phyloP scores from a whole-genome alignment of 805 yeast genomes.

The Lachancea mirantina region DNA sequence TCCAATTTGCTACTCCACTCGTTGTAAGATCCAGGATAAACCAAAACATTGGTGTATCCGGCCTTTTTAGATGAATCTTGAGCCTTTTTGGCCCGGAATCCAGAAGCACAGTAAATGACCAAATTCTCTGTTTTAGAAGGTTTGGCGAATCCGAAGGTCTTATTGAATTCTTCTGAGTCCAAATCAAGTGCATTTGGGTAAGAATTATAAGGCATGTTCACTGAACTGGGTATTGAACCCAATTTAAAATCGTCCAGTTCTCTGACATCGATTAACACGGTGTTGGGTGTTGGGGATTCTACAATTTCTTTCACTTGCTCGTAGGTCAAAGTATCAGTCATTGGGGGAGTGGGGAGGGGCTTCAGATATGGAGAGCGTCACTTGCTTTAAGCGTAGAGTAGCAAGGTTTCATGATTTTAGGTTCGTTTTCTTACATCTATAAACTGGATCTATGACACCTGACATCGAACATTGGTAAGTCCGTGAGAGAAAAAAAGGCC shows the following conservation, averaged over 20 bases:
- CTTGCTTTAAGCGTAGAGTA: no score
- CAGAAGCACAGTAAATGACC: constrained; percentile 80
- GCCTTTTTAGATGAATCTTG: constrained; percentile 77
- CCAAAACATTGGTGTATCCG: constrained; percentile 69
- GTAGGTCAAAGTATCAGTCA: no score
- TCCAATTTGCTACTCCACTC: no score
- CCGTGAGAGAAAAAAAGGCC: no score
- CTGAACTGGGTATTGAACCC: constrained; percentile 76
- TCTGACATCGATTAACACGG: constrained; percentile 71
- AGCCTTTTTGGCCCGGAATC: constrained; percentile 75
- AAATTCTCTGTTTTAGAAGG: constrained; percentile 58
- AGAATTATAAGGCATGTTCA: constrained; percentile 76
- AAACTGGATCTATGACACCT: no score
- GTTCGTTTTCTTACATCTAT: no score
- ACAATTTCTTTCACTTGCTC: constrained; percentile 43
- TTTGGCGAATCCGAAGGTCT: constrained; percentile 66
- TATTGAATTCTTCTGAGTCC: constrained; percentile 59
- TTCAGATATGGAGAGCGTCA: no score
- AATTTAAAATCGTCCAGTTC: constrained; percentile 67
- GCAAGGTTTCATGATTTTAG: no score
- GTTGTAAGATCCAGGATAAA: constrained; percentile 74
- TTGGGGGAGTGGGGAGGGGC: no score
- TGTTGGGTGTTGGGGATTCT: constrained; percentile 34
- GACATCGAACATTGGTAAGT: no score
- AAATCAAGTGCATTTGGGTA: constrained; percentile 81